Conservation (phyloP, 805 yeast species). For the Candida patagonica region DNA sequence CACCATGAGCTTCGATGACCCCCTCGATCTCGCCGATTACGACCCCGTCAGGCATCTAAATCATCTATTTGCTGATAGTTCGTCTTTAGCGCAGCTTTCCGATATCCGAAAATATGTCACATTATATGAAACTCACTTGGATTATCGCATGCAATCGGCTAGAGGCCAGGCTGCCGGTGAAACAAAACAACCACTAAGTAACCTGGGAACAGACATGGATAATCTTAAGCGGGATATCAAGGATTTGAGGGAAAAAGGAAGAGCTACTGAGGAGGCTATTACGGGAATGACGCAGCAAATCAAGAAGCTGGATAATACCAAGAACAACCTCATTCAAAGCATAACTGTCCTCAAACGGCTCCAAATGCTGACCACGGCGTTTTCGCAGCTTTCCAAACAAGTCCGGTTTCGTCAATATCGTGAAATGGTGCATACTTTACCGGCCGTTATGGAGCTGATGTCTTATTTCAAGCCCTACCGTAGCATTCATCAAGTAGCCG, state of each 20-base stretch:
- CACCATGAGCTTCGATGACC: conserved; percentile 3
- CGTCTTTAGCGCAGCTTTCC: conserved; percentile 43
- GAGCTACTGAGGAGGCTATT: conserved; percentile 51
- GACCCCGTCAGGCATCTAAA: conserved; percentile 47
- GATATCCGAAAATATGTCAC: conserved; percentile 41
- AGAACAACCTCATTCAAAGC: conserved; percentile 70
- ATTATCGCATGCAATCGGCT: conserved; percentile 34
- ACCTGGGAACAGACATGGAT: conserved; percentile 26
- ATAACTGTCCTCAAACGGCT: conserved; percentile 82
- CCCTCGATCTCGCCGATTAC: conserved; percentile 34
- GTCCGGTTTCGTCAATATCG: conserved; percentile 37
- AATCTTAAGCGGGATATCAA: conserved; percentile 36
- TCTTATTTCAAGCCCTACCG: conserved; percentile 70
- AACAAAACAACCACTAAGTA: conserved; percentile 17
- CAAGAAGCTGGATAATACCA: conserved; percentile 68
- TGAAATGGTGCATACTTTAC: conserved; percentile 51
- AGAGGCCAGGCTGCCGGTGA: conserved; percentile 22
- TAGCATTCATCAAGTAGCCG: conserved; percentile 71
- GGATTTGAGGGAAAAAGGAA: conserved; percentile 40
- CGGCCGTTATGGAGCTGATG: conserved; percentile 66
- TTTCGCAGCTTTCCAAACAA: conserved; percentile 45
- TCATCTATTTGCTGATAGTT: conserved; percentile 42
- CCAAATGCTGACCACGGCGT: conserved; percentile 76
- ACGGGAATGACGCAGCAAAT: conserved; percentile 67
- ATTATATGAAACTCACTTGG: conserved; percentile 42